phyloP scores from a whole-genome alignment of 345 rosid genomes.

The Eucalyptus leucophloia region DNA sequence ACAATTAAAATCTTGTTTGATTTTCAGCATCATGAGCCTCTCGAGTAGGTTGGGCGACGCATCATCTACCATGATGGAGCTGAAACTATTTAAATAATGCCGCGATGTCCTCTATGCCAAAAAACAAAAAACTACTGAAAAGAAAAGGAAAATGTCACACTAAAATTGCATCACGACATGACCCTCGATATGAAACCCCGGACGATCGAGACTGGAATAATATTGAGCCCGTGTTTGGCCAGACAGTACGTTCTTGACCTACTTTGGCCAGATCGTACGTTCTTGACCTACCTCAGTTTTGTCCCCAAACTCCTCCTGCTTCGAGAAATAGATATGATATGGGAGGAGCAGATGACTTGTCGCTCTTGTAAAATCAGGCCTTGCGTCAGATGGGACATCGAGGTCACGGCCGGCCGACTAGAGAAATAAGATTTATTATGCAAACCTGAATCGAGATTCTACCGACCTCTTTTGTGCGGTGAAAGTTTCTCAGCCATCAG shows the following conservation, averaged over 20 bases:
- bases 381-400: neutral
- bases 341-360: neutral
- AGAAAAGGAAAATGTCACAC: neutral
- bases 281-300: neutral
- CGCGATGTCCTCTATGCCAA: neutral
- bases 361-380: neutral
- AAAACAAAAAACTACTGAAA: neutral
- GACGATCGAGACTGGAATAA: neutral
- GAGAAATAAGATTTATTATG: neutral
- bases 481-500: neutral
- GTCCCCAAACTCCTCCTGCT: neutral
- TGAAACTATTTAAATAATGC: neutral
- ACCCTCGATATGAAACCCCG: neutral
- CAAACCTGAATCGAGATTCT: neutral
- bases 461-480: neutral
- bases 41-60: neutral
- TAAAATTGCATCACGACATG: neutral
- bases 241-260: neutral
- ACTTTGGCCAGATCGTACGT: neutral
- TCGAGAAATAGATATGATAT: neutral
- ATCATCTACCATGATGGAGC: neutral
- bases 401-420: neutral
- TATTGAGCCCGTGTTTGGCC: neutral
- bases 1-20: neutral
- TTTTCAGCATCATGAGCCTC: neutral